Percentiles rank a stretch among this genome's conserved stretches.
Evolutionary conservation across 2,329 filamentous ascomycete species (phyloP).

Genomic region (Talaromyces sp.): DNA sequence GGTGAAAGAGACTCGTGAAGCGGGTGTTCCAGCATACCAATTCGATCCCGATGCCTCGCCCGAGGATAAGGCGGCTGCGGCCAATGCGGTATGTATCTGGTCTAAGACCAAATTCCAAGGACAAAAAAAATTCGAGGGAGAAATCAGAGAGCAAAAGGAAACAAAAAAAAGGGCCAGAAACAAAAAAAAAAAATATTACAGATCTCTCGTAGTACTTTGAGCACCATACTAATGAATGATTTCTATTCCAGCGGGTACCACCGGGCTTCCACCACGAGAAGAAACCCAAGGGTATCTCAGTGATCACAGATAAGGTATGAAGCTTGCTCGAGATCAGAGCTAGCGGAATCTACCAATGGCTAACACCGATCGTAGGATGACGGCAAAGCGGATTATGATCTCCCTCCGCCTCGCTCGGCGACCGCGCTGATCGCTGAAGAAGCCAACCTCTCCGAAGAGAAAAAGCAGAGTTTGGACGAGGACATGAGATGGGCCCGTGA

Average conservation of each 20-base stretch:
- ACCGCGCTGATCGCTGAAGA: constrained; percentile 52
- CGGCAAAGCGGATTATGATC: constrained; percentile 70
- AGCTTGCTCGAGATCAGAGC: neutral
- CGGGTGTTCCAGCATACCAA: constrained; percentile 76
- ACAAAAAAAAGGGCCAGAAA: neutral
- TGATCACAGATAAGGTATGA: constrained; percentile 74
- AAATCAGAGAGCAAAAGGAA: neutral
- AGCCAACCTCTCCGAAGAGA: constrained; percentile 56
- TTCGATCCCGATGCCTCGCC: constrained; percentile 85
- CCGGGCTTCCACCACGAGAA: constrained; percentile 62
- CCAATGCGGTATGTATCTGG: constrained; percentile 66
- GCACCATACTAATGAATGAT: constrained; percentile 12
- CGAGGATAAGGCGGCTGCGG: constrained; percentile 82
- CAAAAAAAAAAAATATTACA: too few relatives aligned
- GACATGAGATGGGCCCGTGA: constrained; percentile 60
- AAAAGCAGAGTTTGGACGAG: constrained; percentile 55
- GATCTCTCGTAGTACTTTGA: too few relatives aligned
- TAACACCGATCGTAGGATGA: constrained; percentile 56
- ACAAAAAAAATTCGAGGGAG: neutral
- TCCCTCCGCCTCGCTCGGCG: constrained; percentile 72
- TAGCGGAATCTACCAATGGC: constrained; percentile 1
- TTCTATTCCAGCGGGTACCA: constrained; percentile 58
- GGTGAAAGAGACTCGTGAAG: constrained; percentile 75
- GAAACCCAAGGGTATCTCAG: constrained; percentile 45
- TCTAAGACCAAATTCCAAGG: neutral